These are phyloP conservation scores for Phaeotremella skinneri DNA, from an alignment of 768 basidiomycete species.

Conservation along the genomic window DNA sequence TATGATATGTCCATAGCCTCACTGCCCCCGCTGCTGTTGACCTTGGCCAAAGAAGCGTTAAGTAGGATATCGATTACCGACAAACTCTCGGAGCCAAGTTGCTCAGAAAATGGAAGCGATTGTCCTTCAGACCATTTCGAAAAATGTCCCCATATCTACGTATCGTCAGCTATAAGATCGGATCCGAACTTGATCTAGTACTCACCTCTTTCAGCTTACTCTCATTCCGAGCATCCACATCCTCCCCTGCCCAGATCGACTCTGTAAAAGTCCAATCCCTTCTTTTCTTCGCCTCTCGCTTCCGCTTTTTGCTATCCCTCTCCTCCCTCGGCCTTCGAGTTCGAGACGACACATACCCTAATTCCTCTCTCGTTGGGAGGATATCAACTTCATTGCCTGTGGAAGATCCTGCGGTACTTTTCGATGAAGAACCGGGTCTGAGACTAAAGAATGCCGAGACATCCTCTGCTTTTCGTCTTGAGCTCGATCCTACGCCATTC, in stretches of 20 bases:
- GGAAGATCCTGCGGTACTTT: no score
- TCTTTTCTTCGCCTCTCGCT: slow-evolving; percentile 4
- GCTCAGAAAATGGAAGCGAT: no score
- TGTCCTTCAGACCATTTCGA: neutral
- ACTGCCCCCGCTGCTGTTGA: no score
- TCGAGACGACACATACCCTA: slow-evolving; percentile 3
- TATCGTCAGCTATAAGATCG: no score
- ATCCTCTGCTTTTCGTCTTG: slow-evolving; percentile 18
- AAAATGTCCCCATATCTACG: neutral
- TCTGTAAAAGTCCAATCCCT: slow-evolving; percentile 42
- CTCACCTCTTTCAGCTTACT: slow-evolving; percentile 18
- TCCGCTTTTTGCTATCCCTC: slow-evolving; percentile 11
- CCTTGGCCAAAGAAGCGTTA: no score
- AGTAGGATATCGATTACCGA: no score
- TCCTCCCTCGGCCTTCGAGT: slow-evolving; percentile 3
- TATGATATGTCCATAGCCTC: no score
- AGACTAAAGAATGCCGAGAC: slow-evolving; percentile 26
- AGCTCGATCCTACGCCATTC: slow-evolving; percentile 18
- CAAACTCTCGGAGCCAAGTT: no score
- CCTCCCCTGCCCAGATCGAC: slow-evolving; percentile 21
- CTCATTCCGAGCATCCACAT: slow-evolving; percentile 4
- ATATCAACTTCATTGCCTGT: neutral
- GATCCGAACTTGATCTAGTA: no score
- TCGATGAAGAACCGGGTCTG: slow-evolving; percentile 19
- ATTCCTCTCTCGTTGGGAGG: neutral